Evolutionary conservation across 2,329 filamentous ascomycete genomes (phyloP), one percentile per base, ranked within the genome.

Genomic region (Penicillium palitans): DNA sequence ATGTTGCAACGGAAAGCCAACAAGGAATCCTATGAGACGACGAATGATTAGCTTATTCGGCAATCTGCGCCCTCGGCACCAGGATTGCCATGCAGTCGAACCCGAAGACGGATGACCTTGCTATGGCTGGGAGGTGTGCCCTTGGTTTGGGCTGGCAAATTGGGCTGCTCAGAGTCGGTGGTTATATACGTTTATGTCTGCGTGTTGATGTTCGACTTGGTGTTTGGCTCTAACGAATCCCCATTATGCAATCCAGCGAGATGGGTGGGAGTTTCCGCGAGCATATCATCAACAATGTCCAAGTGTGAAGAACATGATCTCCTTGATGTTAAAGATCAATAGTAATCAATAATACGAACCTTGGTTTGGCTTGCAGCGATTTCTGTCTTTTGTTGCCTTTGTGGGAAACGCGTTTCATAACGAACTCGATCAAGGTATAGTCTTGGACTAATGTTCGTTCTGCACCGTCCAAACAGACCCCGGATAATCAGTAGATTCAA

Each of bases 1-100:
- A 70, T 80, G 52, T 59, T 72, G 61, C 68, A 69, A 9, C 62
- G 65, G 33, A 73, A 71, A 56, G 68, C 70, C 17, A 66, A 69
- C 15, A 68, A 61, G 47, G 54, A 69, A 33, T 56, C 65, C 4
- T 70, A 65, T 21, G 63, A 68, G 25, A 60, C 60, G 10, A 60
- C 60, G 8, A 47, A 6, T 39, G 44, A 49, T 27, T 54, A 48
- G 29, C 17, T 37, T 0, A 19, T 25, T 4, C 2, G 2, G 3
- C 0, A 3, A 5, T 52, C 9, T 35, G 7, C 3, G 2, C 5
- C 8, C 9, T n/a, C 17, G n/a, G 12, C 6, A 31, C 33, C 0
- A 5, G 1, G 1, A 21, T 13, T 33, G 15, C 39, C 8, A 37
- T 13, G 19, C 3, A 27, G 2, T 13, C n/a, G 2, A 10, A 6